A percentile compares a stretch with the other conserved stretches of the same genome.
phyloP scores from a whole-genome alignment of 345 rosid genomes.

The Carallia brachiata region DNA sequence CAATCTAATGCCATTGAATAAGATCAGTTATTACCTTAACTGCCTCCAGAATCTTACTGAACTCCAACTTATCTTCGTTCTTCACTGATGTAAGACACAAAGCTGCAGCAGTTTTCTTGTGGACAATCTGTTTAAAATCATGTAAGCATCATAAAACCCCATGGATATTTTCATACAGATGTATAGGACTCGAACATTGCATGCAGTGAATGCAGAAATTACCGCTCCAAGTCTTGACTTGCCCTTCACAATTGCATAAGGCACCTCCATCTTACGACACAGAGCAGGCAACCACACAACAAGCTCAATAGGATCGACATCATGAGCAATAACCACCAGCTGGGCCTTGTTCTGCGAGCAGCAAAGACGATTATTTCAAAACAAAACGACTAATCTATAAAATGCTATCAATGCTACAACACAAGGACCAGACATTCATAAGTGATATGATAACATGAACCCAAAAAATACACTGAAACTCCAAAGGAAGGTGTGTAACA shows the following conservation, averaged over 20 bases:
- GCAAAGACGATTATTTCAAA: not conserved
- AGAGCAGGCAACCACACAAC: slow-evolving; percentile 88
- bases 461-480: too few species aligned
- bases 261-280: slow-evolving; percentile 86
- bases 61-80: slow-evolving; percentile 76
- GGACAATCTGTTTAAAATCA: slow-evolving; percentile 49
- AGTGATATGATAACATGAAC: not conserved
- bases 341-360: slow-evolving; percentile 67
- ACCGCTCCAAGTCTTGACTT: slow-evolving; percentile 76
- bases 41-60: slow-evolving; percentile 70
- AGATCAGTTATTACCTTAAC: slow-evolving; percentile 47
- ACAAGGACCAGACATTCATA: not conserved
- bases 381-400: not conserved
- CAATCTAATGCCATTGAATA: too few species aligned
- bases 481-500: too few species aligned
- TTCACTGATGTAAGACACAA: slow-evolving; percentile 73
- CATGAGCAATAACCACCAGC: slow-evolving; percentile 76
- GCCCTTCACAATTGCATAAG: slow-evolving; percentile 78
- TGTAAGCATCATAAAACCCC: not conserved
- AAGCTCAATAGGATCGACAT: slow-evolving; percentile 83
- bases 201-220: not conserved
- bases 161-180: not conserved
- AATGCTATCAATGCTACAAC: not conserved
- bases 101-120: slow-evolving; percentile 68
- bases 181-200: not conserved